Evolutionary conservation across 371 early-diverging fungal genomes (phyloP).

Genomic region (Apophysomyces elegans): DNA sequence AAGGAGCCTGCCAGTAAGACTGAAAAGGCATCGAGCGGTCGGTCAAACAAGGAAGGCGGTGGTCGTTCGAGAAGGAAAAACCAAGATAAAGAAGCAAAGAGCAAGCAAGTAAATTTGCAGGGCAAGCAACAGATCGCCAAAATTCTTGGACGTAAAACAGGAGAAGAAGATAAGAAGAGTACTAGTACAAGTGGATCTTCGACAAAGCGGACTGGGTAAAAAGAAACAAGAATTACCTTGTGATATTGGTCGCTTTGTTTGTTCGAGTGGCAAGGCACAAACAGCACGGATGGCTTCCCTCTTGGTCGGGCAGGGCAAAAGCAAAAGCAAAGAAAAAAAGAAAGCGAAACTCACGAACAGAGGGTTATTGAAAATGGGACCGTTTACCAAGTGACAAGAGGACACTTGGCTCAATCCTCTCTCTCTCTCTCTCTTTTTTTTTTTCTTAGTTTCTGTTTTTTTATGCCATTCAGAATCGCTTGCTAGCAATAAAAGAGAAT

Average conservation of each 20-base stretch:
- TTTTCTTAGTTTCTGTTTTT: too few species aligned
- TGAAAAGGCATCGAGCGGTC: not conserved
- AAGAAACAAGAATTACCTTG: not conserved
- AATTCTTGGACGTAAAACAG: conserved; percentile 32
- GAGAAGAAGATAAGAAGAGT: not conserved
- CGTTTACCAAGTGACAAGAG: not conserved
- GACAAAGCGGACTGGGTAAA: conserved; percentile 1
- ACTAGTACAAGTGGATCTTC: not conserved
- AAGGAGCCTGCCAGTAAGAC: not conserved
- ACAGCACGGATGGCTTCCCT: not conserved
- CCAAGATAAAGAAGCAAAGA: conserved; percentile 3
- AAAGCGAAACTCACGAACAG: not conserved
- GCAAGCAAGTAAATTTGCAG: conserved; percentile 13
- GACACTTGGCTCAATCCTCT: too few species aligned
- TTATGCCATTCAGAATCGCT: too few species aligned
- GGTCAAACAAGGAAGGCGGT: not conserved
- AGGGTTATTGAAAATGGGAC: not conserved
- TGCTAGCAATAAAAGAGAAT: too few species aligned
- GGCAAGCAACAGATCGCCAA: conserved; percentile 30
- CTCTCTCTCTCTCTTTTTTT: too few species aligned
- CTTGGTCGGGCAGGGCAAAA: conserved; percentile 1
- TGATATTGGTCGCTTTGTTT: not conserved
- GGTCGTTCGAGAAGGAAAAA: conserved; percentile 10
- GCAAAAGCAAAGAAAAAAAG: not conserved
- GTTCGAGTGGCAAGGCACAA: not conserved